A percentile compares a stretch with the other conserved stretches of the same genome.
phyloP scores from a whole-genome alignment of 169 alveolate species.

The Cryptosporidium viatorum region DNA sequence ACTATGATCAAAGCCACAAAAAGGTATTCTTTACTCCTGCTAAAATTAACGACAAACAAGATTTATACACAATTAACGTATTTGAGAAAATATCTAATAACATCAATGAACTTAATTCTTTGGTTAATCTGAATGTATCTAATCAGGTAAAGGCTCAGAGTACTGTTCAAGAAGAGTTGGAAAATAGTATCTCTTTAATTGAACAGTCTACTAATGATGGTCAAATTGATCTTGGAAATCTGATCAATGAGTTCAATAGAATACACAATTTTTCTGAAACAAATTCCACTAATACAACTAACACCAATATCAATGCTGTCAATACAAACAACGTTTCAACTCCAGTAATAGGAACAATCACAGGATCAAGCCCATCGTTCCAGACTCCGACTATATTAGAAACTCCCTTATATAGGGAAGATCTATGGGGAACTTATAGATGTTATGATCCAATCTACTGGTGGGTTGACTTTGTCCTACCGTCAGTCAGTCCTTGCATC shows the following conservation, averaged over 20 bases:
- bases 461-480: constrained; percentile 63
- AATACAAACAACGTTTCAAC: no score
- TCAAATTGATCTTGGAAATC: not conserved
- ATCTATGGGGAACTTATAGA: constrained; percentile 42
- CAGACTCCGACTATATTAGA: not conserved
- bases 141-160: not conserved
- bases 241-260: not conserved
- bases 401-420: not conserved
- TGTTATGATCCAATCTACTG: constrained; percentile 63
- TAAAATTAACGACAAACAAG: constrained; percentile 23
- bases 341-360: not conserved
- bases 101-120: not conserved
- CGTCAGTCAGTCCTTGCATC: not conserved
- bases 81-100: not conserved
- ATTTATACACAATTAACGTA: constrained; percentile 1
- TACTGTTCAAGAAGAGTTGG: not conserved
- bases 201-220: not conserved
- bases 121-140: not conserved
- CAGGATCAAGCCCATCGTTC: not conserved
- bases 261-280: not conserved
- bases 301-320: not conserved
- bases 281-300: not conserved
- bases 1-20: constrained; percentile 60
- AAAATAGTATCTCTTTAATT: no score
- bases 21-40: constrained; percentile 64